Percentiles rank a stretch among this genome's conserved stretches.
These are phyloP conservation scores for Vaucheria bursata DNA, from an alignment of 352 stramenopile genomes.

Conservation along the genomic window DNA sequence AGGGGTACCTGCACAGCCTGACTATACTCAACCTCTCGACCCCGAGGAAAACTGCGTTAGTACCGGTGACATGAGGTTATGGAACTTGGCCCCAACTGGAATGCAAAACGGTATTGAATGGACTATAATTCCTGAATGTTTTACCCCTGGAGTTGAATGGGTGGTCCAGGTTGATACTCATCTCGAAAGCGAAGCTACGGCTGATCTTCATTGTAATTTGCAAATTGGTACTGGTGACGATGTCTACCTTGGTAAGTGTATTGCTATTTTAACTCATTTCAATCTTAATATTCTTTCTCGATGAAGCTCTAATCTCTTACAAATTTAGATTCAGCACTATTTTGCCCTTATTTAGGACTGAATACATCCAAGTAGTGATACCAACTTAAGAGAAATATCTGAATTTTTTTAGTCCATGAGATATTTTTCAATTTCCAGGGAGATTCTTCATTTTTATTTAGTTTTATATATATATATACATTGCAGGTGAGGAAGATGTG, in stretches of 20 bases:
- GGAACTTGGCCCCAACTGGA: neutral
- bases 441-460: too few relatives aligned
- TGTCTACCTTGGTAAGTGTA: slow-evolving; percentile 10
- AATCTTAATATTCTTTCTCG: too few relatives aligned
- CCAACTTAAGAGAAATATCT: too few relatives aligned
- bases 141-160: neutral
- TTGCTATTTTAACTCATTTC: too few relatives aligned
- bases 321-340: too few relatives aligned
- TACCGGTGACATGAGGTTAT: neutral
- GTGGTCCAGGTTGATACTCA: neutral
- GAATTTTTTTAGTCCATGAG: too few relatives aligned
- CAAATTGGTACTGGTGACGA: neutral
- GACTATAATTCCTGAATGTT: neutral
- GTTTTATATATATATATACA: too few relatives aligned
- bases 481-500: neutral
- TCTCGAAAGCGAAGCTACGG: neutral
- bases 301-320: too few relatives aligned
- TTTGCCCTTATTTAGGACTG: too few relatives aligned
- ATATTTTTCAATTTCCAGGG: too few relatives aligned
- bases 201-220: neutral
- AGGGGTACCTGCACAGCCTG: neutral
- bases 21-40: neutral
- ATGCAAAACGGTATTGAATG: neutral
- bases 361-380: too few relatives aligned
- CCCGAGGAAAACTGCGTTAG: neutral